These are phyloP conservation scores for Tuber calosporum DNA, from an alignment of 495 filamentous ascomycete species.

Conservation along the genomic window DNA sequence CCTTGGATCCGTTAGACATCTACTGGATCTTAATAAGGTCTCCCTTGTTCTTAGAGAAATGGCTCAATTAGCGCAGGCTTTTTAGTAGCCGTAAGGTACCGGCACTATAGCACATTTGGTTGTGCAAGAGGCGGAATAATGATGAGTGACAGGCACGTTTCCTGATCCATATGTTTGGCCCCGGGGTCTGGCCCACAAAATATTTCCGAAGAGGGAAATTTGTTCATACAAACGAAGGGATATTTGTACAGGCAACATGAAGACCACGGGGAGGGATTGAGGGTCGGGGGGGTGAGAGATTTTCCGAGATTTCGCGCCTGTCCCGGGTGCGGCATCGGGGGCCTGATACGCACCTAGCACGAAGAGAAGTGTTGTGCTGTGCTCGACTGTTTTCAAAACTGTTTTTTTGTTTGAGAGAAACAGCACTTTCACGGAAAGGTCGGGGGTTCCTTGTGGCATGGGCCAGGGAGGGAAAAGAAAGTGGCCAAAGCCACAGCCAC, in stretches of 20 bases:
- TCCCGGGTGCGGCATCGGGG: not conserved
- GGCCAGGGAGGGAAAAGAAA: not conserved
- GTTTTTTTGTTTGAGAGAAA: not conserved
- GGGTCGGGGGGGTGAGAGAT: not conserved
- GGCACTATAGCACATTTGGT: not conserved
- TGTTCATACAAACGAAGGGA: too few relatives aligned
- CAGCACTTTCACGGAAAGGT: not conserved
- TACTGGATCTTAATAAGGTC: not conserved
- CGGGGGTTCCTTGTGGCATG: not conserved
- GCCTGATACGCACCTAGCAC: not conserved
- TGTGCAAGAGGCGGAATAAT: not conserved
- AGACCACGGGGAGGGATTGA: not conserved
- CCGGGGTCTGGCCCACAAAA: not conserved
- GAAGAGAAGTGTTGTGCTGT: not conserved
- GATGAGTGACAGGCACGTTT: conserved; percentile 1
- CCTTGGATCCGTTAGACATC: not conserved
- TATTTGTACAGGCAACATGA: too few relatives aligned
- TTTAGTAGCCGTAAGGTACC: not conserved
- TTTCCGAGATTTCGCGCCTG: not conserved
- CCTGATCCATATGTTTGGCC: not conserved
- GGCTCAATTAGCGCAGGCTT: not conserved
- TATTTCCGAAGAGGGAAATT: not conserved
- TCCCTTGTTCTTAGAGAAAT: conserved; percentile 1
- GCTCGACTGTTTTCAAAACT: not conserved
- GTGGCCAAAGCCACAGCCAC: not conserved